phyloP scores from a whole-genome alignment of 2,329 filamentous ascomycete species.

The Aspergillus unguis region DNA sequence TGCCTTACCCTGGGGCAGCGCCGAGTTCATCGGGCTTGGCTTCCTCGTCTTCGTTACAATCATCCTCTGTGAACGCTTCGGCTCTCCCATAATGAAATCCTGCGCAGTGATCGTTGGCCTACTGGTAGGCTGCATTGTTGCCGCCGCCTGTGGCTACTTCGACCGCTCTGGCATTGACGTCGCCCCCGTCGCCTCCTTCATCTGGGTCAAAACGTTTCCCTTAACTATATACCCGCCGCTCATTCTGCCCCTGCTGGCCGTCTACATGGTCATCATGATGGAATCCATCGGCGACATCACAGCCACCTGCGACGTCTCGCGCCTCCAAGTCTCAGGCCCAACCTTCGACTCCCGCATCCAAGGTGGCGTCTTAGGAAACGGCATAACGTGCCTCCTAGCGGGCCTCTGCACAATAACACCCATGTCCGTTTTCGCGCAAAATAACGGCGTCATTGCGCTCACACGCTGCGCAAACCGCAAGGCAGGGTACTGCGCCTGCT shows the following conservation, averaged over 20 bases:
- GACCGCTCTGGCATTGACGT: slow-evolving; percentile 56
- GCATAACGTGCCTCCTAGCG: slow-evolving; percentile 61
- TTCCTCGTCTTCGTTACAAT: slow-evolving; percentile 67
- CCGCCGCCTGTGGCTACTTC: slow-evolving; percentile 64
- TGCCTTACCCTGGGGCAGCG: slow-evolving; percentile 60
- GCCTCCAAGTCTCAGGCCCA: slow-evolving; percentile 61
- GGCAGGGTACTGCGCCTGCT: slow-evolving; percentile 63
- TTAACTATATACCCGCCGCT: slow-evolving; percentile 62
- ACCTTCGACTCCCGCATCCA: slow-evolving; percentile 67
- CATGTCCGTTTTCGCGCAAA: slow-evolving; percentile 66
- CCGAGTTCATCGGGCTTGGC: slow-evolving; percentile 64
- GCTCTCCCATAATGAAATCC: slow-evolving; percentile 67
- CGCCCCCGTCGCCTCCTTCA: slow-evolving; percentile 63
- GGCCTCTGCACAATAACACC: slow-evolving; percentile 65
- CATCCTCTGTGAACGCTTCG: slow-evolving; percentile 66
- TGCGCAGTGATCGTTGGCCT: slow-evolving; percentile 64
- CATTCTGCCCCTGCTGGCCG: slow-evolving; percentile 59
- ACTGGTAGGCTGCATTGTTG: slow-evolving; percentile 65
- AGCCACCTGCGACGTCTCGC: slow-evolving; percentile 64
- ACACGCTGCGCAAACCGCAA: slow-evolving; percentile 67
- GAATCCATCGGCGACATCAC: slow-evolving; percentile 67
- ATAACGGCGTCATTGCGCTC: slow-evolving; percentile 66
- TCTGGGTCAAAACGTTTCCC: slow-evolving; percentile 69
- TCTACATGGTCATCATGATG: slow-evolving; percentile 63
- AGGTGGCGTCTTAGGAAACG: slow-evolving; percentile 65